These are phyloP conservation scores for Punica granatum DNA, from an alignment of 345 rosid genomes.

Conservation along the genomic window DNA sequence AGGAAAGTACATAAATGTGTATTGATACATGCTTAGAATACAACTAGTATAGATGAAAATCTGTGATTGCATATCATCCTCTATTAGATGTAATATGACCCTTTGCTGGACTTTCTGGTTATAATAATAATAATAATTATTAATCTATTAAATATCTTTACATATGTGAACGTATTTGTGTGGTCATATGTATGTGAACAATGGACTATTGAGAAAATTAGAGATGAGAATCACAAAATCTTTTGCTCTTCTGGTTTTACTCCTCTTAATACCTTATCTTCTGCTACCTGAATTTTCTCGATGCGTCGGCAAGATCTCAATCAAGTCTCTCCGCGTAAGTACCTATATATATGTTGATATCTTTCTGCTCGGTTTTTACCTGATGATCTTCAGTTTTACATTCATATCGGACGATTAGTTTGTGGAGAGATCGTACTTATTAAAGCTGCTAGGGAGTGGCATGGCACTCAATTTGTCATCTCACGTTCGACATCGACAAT, in stretches of 20 bases:
- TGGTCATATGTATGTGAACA: not conserved
- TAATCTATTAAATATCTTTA: not conserved
- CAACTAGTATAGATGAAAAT: too few species aligned
- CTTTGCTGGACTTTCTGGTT: too few species aligned
- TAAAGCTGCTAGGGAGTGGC: not conserved
- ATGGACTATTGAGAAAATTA: not conserved
- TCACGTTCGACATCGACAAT: not conserved
- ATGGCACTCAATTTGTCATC: not conserved
- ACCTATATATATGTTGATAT: not conserved
- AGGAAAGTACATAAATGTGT: too few species aligned
- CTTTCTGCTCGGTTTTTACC: too few species aligned
- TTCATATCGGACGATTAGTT: too few species aligned
- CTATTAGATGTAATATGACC: too few species aligned
- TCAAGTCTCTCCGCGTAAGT: not conserved
- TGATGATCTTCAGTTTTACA: too few species aligned
- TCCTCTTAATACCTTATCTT: not conserved
- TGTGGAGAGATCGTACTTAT: too few species aligned
- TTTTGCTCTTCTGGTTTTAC: not conserved
- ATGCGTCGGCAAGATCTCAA: not conserved
- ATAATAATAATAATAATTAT: too few species aligned
- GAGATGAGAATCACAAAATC: not conserved
- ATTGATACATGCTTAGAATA: too few species aligned
- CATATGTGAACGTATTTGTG: not conserved
- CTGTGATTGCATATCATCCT: too few species aligned
- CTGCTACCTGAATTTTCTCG: too few species aligned